These are phyloP conservation scores for Paecilomyces variotii DNA, from an alignment of 2,329 filamentous ascomycete species.

Conservation along the genomic window DNA sequence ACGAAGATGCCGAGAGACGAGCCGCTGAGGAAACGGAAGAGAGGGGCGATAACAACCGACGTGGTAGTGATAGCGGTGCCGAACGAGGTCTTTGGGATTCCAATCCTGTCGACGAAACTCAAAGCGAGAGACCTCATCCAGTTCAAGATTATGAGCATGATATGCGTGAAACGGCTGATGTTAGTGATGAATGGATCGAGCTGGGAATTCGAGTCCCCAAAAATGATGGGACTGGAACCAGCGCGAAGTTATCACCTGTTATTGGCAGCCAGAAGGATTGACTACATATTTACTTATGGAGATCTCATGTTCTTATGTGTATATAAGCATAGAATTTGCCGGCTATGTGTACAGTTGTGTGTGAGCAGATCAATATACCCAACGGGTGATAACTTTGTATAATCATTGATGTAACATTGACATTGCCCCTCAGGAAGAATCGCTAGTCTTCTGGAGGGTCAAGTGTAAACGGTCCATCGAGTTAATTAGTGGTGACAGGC, in stretches of 20 bases:
- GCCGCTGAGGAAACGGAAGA: constrained; percentile 2
- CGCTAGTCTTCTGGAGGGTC: no score
- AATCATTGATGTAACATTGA: no score
- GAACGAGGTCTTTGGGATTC: neutral
- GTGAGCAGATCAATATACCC: no score
- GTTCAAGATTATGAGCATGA: neutral
- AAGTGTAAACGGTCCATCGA: no score
- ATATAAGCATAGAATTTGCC: neutral
- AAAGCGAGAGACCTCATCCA: neutral
- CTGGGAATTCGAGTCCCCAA: neutral
- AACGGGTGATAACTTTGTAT: neutral
- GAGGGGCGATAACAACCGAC: neutral
- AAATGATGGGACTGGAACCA: neutral
- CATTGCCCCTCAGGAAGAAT: no score
- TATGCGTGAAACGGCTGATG: neutral
- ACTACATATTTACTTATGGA: neutral
- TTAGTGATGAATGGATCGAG: neutral
- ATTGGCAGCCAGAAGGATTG: neutral
- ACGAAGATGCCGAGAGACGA: constrained; percentile 20
- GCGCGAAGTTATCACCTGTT: neutral
- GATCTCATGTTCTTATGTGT: neutral
- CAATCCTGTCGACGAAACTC: neutral
- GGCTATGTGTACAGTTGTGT: no score
- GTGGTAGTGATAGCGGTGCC: neutral
- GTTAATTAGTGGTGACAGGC: no score